phyloP scores from a whole-genome alignment of 768 basidiomycete genomes.

The Arthromyces matolae region DNA sequence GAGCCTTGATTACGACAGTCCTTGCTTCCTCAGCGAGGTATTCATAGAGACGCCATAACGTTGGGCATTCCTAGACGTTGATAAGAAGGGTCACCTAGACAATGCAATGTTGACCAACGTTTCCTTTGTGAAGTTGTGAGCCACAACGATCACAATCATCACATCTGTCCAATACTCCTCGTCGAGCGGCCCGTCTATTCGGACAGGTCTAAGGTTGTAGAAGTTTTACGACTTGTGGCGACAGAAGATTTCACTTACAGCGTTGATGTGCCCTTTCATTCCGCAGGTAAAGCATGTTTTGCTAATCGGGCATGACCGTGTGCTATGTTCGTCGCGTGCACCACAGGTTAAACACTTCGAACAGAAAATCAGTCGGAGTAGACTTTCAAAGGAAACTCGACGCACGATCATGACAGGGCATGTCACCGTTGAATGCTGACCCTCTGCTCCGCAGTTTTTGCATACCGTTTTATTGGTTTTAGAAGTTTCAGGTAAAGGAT shows the following conservation, averaged over 20 bases:
- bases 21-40: constrained; percentile 60
- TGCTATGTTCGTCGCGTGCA: constrained; percentile 73
- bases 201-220: constrained; percentile 65
- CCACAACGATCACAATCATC: constrained; percentile 69
- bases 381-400: constrained; percentile 9
- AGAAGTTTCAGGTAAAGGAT: constrained; percentile 34
- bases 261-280: constrained; percentile 79
- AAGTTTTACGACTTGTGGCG: too few relatives aligned
- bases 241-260: constrained; percentile 35
- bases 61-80: constrained; percentile 68
- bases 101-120: constrained; percentile 39
- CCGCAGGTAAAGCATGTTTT: constrained; percentile 79
- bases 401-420: constrained; percentile 73
- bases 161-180: constrained; percentile 25
- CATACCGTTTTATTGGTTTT: constrained; percentile 55
- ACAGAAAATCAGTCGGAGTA: constrained; percentile 2
- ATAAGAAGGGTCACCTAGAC: not conserved
- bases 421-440: constrained; percentile 61
- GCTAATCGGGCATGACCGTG: constrained; percentile 74
- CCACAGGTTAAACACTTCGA: constrained; percentile 77
- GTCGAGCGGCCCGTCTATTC: constrained; percentile 41
- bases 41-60: constrained; percentile 76
- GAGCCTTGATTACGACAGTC: constrained; percentile 35
- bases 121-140: constrained; percentile 57
- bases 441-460: constrained; percentile 75